Conservation (phyloP, 257 asterid genomes). For the Salvia splendens region DNA sequence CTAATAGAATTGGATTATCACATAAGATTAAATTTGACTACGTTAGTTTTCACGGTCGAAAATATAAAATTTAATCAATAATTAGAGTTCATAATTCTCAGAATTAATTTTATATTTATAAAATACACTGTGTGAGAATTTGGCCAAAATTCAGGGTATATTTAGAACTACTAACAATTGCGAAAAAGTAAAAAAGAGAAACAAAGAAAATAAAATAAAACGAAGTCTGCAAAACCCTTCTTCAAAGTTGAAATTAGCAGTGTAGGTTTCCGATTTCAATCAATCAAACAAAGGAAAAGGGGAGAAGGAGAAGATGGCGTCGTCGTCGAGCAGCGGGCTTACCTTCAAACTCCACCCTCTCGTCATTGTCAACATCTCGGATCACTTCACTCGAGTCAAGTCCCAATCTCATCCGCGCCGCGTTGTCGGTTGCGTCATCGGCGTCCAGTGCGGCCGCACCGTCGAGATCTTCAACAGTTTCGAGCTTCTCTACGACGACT, state of each 20-base stretch:
- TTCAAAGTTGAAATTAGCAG: not conserved
- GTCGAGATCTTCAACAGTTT: conserved; percentile 98
- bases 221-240: conserved; percentile 16
- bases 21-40: too few species aligned
- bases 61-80: too few species aligned
- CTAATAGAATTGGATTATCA: too few species aligned
- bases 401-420: conserved; percentile 76
- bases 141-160: too few species aligned
- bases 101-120: too few species aligned
- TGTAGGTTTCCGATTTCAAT: not conserved
- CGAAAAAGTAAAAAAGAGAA: not conserved
- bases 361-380: conserved; percentile 92
- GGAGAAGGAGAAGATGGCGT: conserved; percentile 52
- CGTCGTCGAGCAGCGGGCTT: conserved; percentile 94
- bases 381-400: conserved; percentile 91
- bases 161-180: too few species aligned
- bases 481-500: conserved; percentile 78
- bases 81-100: too few species aligned
- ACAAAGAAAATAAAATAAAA: not conserved
- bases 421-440: conserved; percentile 96
- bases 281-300: not conserved
- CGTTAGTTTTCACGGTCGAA: too few species aligned
- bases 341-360: conserved; percentile 96
- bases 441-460: conserved; percentile 90
- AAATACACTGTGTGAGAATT: too few species aligned